These are phyloP conservation scores for Vaccinium darrowii DNA, from an alignment of 148 eudicot species.

Conservation along the genomic window DNA sequence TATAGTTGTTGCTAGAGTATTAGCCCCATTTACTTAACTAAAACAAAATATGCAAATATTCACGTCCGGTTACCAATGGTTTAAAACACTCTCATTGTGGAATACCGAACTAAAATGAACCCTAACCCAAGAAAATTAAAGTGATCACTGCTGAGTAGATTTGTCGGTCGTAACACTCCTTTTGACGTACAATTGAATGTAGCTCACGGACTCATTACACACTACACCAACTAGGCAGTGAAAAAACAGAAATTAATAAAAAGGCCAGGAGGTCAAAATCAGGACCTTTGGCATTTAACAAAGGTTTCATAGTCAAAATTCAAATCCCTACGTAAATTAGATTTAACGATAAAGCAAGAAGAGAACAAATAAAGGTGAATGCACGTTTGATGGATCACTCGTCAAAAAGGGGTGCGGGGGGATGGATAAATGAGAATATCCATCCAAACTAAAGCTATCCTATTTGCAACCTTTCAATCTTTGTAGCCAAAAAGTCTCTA, in stretches of 20 bases:
- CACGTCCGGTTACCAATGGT: too few relatives aligned
- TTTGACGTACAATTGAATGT: background rate
- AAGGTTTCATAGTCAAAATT: background rate
- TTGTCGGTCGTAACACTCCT: too few relatives aligned
- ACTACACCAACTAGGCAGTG: too few relatives aligned
- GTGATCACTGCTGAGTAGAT: too few relatives aligned
- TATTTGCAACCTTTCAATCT: background rate
- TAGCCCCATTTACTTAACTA: too few relatives aligned
- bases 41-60: too few relatives aligned
- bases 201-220: background rate
- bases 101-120: too few relatives aligned
- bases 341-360: background rate
- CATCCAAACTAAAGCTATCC: constrained; percentile 12
- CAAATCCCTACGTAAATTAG: background rate
- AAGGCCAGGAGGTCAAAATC: background rate
- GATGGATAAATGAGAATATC: constrained; percentile 9
- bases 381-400: background rate
- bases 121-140: background rate
- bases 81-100: too few relatives aligned
- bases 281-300: background rate
- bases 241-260: background rate
- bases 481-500: background rate
- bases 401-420: background rate
- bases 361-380: background rate
- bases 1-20: too few relatives aligned